Conservation (phyloP, 2,329 filamentous ascomycete genomes). For the Ceratocystis colombiana region DNA sequence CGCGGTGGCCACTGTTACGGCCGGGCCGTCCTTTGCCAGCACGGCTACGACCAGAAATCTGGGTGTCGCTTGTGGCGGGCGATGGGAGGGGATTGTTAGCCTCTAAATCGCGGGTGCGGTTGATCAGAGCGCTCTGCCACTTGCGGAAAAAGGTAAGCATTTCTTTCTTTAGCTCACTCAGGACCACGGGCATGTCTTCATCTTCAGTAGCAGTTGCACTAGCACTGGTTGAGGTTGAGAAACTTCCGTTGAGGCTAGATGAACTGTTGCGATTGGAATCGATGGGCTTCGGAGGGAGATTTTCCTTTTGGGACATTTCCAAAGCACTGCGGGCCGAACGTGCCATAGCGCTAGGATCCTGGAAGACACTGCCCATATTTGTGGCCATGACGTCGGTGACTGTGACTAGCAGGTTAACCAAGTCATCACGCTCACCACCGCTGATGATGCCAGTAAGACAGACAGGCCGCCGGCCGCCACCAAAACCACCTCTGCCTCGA, state of each 20-base stretch:
- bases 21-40: conserved; percentile 28
- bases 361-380: conserved; percentile 44
- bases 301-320: conserved; percentile 23
- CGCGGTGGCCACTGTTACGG: conserved; percentile 27
- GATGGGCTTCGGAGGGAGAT: conserved; percentile 17
- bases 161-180: conserved; percentile 58
- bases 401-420: conserved; percentile 42
- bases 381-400: conserved; percentile 48
- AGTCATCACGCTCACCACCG: conserved; percentile 41
- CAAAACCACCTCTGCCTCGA: conserved; percentile 33
- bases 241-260: conserved; percentile 15
- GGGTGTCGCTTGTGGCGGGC: conserved; percentile 6
- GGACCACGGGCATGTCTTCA: conserved; percentile 35
- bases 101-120: conserved; percentile 57
- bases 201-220: conserved; percentile 27
- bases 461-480: conserved; percentile 37
- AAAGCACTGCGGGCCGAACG: not conserved
- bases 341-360: not conserved
- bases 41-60: conserved; percentile 32
- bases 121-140: conserved; percentile 64
- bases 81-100: conserved; percentile 14
- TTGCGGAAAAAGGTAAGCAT: conserved; percentile 63
- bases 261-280: conserved; percentile 28
- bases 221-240: conserved; percentile 2
- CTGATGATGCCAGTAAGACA: conserved; percentile 44